Evolutionary conservation across 1,139 yeast genomes (phyloP).

Genomic region (Sugiyamaella neomexicana): DNA sequence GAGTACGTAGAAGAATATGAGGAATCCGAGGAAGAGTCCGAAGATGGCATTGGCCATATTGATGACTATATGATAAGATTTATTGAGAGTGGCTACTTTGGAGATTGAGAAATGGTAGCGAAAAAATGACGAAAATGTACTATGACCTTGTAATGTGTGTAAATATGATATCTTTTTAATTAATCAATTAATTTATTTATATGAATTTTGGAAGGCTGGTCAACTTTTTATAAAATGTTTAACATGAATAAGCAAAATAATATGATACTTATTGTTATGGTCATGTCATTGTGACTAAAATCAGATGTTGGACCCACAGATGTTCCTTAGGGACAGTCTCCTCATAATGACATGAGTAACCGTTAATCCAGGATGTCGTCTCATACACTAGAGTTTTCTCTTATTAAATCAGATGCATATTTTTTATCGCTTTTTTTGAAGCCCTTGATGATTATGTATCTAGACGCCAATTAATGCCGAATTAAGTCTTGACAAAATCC

Average conservation of each 20-base stretch:
- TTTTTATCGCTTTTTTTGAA: too few relatives aligned
- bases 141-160: not conserved
- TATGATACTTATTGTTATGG: not conserved
- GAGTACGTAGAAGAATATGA: constrained; percentile 33
- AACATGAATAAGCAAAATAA: too few relatives aligned
- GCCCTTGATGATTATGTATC: not conserved
- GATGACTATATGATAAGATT: constrained; percentile 96
- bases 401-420: too few relatives aligned
- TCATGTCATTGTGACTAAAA: too few relatives aligned
- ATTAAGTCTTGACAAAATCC: constrained; percentile 44
- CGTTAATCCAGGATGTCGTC: too few relatives aligned
- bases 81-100: constrained; percentile 76
- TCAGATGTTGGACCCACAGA: too few relatives aligned
- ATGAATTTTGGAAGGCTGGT: too few relatives aligned
- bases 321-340: too few relatives aligned
- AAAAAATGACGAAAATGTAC: not conserved
- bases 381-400: too few relatives aligned
- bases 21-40: constrained; percentile 53
- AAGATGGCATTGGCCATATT: constrained; percentile 80
- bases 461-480: too few relatives aligned
- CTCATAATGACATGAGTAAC: too few relatives aligned
- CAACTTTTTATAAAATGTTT: too few relatives aligned
- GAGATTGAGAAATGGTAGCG: constrained; percentile 1
- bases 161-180: not conserved
- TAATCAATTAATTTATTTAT: not conserved